A percentile compares a stretch with the other conserved stretches of the same genome.
Evolutionary conservation across 768 basidiomycete genomes (phyloP).

Genomic region (Auriscalpium vulgare): DNA sequence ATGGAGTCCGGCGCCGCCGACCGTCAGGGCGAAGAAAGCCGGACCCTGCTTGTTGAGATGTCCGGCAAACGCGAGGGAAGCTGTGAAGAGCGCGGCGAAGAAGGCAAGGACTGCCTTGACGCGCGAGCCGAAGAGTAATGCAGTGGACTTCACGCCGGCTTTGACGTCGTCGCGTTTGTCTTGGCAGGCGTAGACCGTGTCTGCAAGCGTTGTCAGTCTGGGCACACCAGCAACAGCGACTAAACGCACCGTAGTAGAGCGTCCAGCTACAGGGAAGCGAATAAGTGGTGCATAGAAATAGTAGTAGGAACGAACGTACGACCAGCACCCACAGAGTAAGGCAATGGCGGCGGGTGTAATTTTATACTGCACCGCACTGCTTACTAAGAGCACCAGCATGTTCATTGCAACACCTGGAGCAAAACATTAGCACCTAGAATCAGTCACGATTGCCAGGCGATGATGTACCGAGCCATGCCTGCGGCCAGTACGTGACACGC

Average conservation of each 20-base stretch:
- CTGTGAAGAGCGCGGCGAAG: constrained; percentile 26
- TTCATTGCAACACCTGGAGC: constrained; percentile 14
- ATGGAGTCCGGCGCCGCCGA: neutral
- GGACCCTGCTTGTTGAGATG: constrained; percentile 20
- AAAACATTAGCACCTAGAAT: neutral
- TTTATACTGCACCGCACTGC: neutral
- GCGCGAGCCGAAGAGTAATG: constrained; percentile 44
- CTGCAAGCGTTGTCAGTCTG: constrained; percentile 37
- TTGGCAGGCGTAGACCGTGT: constrained; percentile 59
- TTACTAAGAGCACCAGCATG: constrained; percentile 1
- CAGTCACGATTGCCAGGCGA: neutral
- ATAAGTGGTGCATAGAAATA: neutral
- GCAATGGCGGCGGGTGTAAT: neutral
- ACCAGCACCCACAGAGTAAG: neutral
- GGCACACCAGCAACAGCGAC: neutral
- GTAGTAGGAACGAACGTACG: neutral
- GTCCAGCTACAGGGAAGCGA: neutral
- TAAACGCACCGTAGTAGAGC: constrained; percentile 10
- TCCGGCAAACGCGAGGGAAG: constrained; percentile 20
- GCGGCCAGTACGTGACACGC: constrained; percentile 23
- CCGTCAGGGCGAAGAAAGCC: constrained; percentile 3
- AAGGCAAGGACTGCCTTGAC: constrained; percentile 35
- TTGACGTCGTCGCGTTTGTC: constrained; percentile 51
- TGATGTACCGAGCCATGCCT: constrained; percentile 21
- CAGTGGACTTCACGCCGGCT: constrained; percentile 56